Evolutionary conservation across 208 protist species (phyloP).

Genomic region (Leishmania lainsoni): DNA sequence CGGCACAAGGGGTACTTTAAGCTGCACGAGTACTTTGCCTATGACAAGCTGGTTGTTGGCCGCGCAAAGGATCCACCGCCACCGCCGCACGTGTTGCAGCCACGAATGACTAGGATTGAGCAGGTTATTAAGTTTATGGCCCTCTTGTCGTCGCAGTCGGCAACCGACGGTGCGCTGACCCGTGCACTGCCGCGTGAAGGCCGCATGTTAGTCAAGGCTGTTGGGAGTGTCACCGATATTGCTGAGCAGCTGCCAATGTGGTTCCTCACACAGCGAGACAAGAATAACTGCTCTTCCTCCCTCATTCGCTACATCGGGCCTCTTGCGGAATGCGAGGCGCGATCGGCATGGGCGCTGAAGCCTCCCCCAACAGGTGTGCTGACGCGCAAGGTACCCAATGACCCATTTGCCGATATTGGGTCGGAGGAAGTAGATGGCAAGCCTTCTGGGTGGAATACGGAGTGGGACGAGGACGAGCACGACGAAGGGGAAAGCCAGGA

Average conservation of each 20-base stretch:
- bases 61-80: constrained; percentile 30
- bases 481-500: background rate
- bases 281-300: constrained; percentile 33
- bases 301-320: constrained; percentile 86
- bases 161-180: constrained; percentile 46
- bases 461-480: constrained; percentile 38
- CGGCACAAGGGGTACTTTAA: constrained; percentile 19
- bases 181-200: constrained; percentile 47
- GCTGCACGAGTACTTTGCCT: constrained; percentile 32
- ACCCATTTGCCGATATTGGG: constrained; percentile 26
- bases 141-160: constrained; percentile 51
- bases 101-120: constrained; percentile 37
- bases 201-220: constrained; percentile 39
- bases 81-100: constrained; percentile 38
- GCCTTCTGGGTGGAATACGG: constrained; percentile 28
- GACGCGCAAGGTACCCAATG: constrained; percentile 34
- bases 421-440: constrained; percentile 2
- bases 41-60: constrained; percentile 40
- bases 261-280: constrained; percentile 72
- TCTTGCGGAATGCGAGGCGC: constrained; percentile 3
- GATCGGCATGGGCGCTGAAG: constrained; percentile 18
- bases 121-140: constrained; percentile 76
- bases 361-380: constrained; percentile 10
- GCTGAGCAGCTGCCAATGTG: constrained; percentile 79
- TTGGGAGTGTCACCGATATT: constrained; percentile 56